Conservation (phyloP, 345 rosid genomes). For the Odontarrhena argentea region DNA sequence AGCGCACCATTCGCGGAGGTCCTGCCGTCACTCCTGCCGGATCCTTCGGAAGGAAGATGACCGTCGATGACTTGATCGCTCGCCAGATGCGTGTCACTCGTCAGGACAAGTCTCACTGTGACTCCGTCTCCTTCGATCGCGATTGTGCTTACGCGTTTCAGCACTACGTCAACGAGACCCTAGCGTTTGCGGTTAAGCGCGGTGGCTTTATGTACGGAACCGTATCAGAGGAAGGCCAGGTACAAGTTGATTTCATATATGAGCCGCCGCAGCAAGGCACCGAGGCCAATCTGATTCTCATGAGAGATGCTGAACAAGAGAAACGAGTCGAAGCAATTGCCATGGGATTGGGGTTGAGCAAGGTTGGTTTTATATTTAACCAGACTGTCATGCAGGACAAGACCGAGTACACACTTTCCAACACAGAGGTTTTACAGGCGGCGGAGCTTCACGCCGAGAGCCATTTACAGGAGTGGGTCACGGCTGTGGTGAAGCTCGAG, state of each 20-base stretch:
- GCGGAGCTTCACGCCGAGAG: constrained; percentile 74
- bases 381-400: constrained; percentile 70
- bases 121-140: constrained; percentile 79
- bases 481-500: constrained; percentile 78
- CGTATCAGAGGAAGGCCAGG: constrained; percentile 65
- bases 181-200: constrained; percentile 75
- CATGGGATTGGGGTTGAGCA: constrained; percentile 71
- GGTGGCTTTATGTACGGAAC: constrained; percentile 87
- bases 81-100: constrained; percentile 82
- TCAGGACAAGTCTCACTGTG: constrained; percentile 84
- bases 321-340: constrained; percentile 73
- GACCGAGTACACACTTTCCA: constrained; percentile 70
- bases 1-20: constrained; percentile 65
- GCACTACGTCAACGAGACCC: constrained; percentile 69
- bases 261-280: constrained; percentile 89
- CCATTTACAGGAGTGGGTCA: constrained; percentile 81
- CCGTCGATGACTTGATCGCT: constrained; percentile 93
- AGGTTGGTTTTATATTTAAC: constrained; percentile 72
- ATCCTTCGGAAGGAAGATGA: constrained; percentile 96
- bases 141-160: constrained; percentile 78
- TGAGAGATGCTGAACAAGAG: constrained; percentile 69
- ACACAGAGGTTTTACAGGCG: constrained; percentile 71
- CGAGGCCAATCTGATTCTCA: constrained; percentile 54
- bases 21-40: constrained; percentile 75
- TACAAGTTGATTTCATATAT: constrained; percentile 78